Evolutionary conservation across 225 moss, liverwort and hornwort genomes (phyloP), one percentile per base, ranked within the genome.

Genomic region (Marchantia paleacea): DNA sequence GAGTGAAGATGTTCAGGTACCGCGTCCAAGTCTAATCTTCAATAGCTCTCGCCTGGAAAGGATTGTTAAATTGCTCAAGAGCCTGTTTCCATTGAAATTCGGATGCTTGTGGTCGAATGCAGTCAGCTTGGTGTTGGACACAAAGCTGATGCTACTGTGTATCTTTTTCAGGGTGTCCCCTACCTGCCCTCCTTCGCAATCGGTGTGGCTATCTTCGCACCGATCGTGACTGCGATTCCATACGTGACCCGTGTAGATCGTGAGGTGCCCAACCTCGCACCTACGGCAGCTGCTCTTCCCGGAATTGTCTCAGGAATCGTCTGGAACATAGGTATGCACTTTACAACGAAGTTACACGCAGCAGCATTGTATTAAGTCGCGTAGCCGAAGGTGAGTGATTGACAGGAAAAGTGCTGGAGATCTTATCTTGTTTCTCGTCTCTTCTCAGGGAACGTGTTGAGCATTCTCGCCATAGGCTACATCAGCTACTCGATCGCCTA

Each of bases 181-280:
- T 93, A 86, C 80, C 80, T 93, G 52, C 93, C 93, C 55, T 91
- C 93, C 30, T 93, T 93, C 84, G 93, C 86, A 57, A 89, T 93
- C 55, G 89, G 90, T 25, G 87, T 93, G 58, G 83, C 85, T n/a
- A 76, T 93, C 19, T 84, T 87, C 77, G 89, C 89, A 58, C 90
- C 93, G 7, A 84, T 93, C 19, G 86, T 85, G 48, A 89, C 89
- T 69, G 84, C 85, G 28, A 54, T 91, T 19, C 88, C 93, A 19
- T 93, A 93, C 76, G 66, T 85, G 70, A 89, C 89, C 29, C 39
- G 66, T 10, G 63, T 78, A 52, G 80, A 86, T 7, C 83, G 83
- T 75, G 81, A 89, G 63, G 65, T 83, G 79, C 93, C 93, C 22
- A 77, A 93, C 76, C 84, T 93, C 55, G 85, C 84, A 31, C 89